Conservation (phyloP, 1,284 basidiomycete genomes). For the Neonothopanus nambi region DNA sequence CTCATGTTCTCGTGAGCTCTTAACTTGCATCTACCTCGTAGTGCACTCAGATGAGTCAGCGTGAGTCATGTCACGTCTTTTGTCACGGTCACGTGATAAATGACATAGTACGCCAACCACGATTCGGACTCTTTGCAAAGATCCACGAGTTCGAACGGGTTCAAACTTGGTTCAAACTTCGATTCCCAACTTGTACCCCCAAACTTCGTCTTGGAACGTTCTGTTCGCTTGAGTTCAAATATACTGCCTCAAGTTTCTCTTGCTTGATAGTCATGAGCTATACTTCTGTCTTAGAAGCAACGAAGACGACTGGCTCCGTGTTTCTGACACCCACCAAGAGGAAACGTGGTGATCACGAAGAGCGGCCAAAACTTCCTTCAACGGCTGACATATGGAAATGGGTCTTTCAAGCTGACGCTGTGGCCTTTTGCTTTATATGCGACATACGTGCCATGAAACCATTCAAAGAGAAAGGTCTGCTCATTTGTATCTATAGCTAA, state of each 20-base stretch:
- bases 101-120: too few relatives aligned
- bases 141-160: neutral
- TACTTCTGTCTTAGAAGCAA: conserved; percentile 11
- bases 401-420: conserved; percentile 59
- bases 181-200: neutral
- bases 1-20: too few relatives aligned
- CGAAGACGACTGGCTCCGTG: neutral
- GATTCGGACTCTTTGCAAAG: neutral
- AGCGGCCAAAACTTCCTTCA: neutral
- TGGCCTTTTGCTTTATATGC: conserved; percentile 60
- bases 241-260: neutral
- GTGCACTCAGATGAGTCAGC: neutral
- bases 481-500: neutral
- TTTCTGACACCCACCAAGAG: conserved; percentile 13
- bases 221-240: neutral
- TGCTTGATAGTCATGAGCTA: conserved; percentile 10
- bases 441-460: conserved; percentile 60
- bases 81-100: neutral
- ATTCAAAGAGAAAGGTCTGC: conserved; percentile 38
- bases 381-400: conserved; percentile 48
- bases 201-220: neutral
- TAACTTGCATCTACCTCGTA: neutral
- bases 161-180: neutral
- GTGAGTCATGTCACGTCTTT: conserved; percentile 1
- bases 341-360: neutral